Evolutionary conservation across 768 basidiomycete species (phyloP).

Genomic region (Phylloporus arenicola): DNA sequence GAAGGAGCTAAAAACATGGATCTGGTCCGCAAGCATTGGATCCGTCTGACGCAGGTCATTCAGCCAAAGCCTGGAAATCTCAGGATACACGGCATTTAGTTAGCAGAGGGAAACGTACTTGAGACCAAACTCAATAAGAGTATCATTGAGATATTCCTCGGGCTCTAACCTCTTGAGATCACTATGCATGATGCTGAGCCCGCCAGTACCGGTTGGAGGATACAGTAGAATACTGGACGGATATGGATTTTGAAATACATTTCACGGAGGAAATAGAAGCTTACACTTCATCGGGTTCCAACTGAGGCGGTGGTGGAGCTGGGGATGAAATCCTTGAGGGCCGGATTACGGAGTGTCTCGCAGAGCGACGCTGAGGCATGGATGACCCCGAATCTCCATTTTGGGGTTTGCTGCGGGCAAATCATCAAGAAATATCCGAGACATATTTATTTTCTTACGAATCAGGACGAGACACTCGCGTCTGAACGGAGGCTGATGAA

Average conservation of each 20-base stretch:
- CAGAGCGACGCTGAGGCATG: slow-evolving; percentile 30
- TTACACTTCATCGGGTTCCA: slow-evolving; percentile 64
- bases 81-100: not conserved
- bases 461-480: slow-evolving; percentile 5
- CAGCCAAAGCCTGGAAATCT: slow-evolving; percentile 58
- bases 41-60: slow-evolving; percentile 48
- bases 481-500: slow-evolving; percentile 16
- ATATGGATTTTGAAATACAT: slow-evolving; percentile 2
- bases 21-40: slow-evolving; percentile 60
- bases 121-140: slow-evolving; percentile 91
- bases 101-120: slow-evolving; percentile 51
- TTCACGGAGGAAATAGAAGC: slow-evolving; percentile 11
- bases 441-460: slow-evolving; percentile 12
- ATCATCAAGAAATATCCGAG: not conserved
- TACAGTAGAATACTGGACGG: slow-evolving; percentile 64
- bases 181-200: slow-evolving; percentile 74
- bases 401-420: slow-evolving; percentile 7
- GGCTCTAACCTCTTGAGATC: slow-evolving; percentile 72
- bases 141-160: slow-evolving; percentile 91
- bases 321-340: slow-evolving; percentile 11
- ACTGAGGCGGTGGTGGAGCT: slow-evolving; percentile 29
- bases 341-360: slow-evolving; percentile 30
- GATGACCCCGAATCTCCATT: slow-evolving; percentile 6
- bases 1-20: slow-evolving; percentile 95
- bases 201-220: slow-evolving; percentile 63